phyloP scores from a whole-genome alignment of 371 early-diverging fungal genomes.

The Entomophthora muscae region DNA sequence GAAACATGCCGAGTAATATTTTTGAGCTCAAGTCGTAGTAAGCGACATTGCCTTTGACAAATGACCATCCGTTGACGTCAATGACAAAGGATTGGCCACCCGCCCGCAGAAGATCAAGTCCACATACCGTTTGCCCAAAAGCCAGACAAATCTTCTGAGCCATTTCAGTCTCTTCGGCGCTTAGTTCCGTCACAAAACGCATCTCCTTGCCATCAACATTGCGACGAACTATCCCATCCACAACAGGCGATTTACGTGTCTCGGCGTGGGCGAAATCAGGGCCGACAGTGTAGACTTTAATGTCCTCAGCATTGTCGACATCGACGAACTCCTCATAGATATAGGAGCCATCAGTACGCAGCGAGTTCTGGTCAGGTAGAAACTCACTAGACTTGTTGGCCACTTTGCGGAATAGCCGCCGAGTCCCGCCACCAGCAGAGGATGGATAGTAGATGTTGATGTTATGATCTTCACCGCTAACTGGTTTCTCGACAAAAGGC shows the following conservation, averaged over 20 bases:
- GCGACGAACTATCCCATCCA: slow-evolving; percentile 90
- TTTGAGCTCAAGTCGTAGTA: slow-evolving; percentile 82
- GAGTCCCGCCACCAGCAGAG: slow-evolving; percentile 75
- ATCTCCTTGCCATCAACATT: slow-evolving; percentile 96
- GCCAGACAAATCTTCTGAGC: slow-evolving; percentile 60
- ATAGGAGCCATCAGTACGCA: slow-evolving; percentile 67
- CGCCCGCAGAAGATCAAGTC: slow-evolving; percentile 84
- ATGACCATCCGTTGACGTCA: slow-evolving; percentile 99
- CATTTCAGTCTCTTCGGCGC: slow-evolving; percentile 62
- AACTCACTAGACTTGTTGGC: slow-evolving; percentile 94
- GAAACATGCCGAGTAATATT: slow-evolving; percentile 49
- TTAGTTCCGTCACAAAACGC: slow-evolving; percentile 71
- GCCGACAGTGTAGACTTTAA: slow-evolving; percentile 95
- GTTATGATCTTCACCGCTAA: slow-evolving; percentile 92
- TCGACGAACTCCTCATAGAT: slow-evolving; percentile 92
- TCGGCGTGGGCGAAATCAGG: slow-evolving; percentile 85
- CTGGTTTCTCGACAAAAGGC: slow-evolving; percentile 98
- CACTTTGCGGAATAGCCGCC: slow-evolving; percentile 90
- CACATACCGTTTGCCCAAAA: slow-evolving; percentile 90
- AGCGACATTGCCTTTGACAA: slow-evolving; percentile 90
- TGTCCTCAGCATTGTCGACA: slow-evolving; percentile 88
- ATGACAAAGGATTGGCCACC: slow-evolving; percentile 81
- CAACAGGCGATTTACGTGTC: slow-evolving; percentile 95
- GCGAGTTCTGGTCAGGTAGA: slow-evolving; percentile 37
- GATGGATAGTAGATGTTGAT: slow-evolving; percentile 86